Evolutionary conservation across 1,139 yeast genomes (phyloP), one percentile per base, ranked within the genome.

Genomic region (Suhomyces kunorum): DNA sequence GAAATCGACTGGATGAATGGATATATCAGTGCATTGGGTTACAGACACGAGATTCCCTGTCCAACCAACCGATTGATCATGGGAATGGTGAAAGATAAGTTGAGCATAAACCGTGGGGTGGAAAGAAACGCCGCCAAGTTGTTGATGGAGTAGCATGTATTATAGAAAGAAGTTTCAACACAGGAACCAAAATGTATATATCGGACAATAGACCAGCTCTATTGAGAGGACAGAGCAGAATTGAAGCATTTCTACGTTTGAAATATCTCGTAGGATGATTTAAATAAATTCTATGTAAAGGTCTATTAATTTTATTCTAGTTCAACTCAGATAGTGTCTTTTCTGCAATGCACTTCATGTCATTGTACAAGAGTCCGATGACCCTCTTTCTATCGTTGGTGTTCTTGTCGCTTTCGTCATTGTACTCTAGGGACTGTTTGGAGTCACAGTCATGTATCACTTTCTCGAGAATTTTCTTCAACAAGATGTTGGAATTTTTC

Each of bases 1-100:
- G 98, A 90, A 56, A 76, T 90, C 22, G 84, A 83, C 44, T 84
- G 76, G 59, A 81, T 90, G 44, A 90, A 88, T 55, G 96, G 95
- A 3, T 82, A 78, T 54, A 69, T 89, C 12, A 76, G 72, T 5
- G 57, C 53, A 11, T 62, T 81, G 42, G 95, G 86, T 0, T 49
- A 56, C 16, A 59, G 64, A 36, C 66, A 70, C 46, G 55, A 61
- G 2, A 48, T 71, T 1, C 51, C 64, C 2, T 69, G 81, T 1
- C 73, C 74, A 1, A 60, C 70, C 33, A 85, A 85, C 59, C 55
- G 56, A 32, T 56, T 71, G 52, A 56, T 86, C 36, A 53, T 63
- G n/a, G 57, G 62, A 13, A 60, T 85, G 61, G 75, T 83, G 2
- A 66, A 64, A 37, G 63, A 67, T 8, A 76, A 76, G 53, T 51